Base-by-base conservation (phyloP, 2,329 filamentous ascomycete genomes). In the Parascedosporium putredinis region DNA sequence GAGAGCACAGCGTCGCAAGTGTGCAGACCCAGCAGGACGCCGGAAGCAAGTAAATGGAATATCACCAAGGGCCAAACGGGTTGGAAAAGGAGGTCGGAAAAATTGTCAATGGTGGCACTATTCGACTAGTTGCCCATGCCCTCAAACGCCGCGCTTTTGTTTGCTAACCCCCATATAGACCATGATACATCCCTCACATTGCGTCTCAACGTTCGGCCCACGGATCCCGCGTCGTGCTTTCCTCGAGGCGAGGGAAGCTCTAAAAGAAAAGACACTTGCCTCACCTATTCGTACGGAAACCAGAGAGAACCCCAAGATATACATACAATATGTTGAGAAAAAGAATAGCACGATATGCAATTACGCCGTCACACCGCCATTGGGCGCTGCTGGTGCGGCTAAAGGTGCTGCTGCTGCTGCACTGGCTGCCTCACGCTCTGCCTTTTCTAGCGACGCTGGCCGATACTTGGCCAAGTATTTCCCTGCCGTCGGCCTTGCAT, bases 381-480 rank as follows among this genome's bases (percentile, higher is more conserved):
- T 47, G 31, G 47, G 23, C 24, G 47, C n/a, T 5, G 45, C 18
- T 31, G 38, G 12, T 18, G 22, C 20, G n/a, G 27, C 31, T 18
- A 33, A 22, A 2, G 34, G 33, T 29, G 50, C 54, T 47, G 64
- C 64, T n/a, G n/a, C n/a, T n/a, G n/a, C n/a, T n/a, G n/a, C n/a
- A n/a, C n/a, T n/a, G n/a, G n/a, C n/a, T 20, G 24, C 12, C 60
- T 59, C 22, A 3, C 27, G 25, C 10, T 33, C 31, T 10, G 40
- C 23, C 20, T 50, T 50, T 36, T 68, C 64, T n/a, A 73, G 57
- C 55, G 79, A 81, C 5, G 63, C 68, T 3, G 78, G 79, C 14
- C 80, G 71, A 67, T 75, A 84, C 60, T 78, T 81, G 29, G 70
- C 67, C 22, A 84, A 67, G 54, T 81, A 82, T 55, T 83, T 83